Evolutionary conservation across 257 asterid genomes (phyloP), one percentile per base, ranked within the genome.

Genomic region (Forsythia viridissima): DNA sequence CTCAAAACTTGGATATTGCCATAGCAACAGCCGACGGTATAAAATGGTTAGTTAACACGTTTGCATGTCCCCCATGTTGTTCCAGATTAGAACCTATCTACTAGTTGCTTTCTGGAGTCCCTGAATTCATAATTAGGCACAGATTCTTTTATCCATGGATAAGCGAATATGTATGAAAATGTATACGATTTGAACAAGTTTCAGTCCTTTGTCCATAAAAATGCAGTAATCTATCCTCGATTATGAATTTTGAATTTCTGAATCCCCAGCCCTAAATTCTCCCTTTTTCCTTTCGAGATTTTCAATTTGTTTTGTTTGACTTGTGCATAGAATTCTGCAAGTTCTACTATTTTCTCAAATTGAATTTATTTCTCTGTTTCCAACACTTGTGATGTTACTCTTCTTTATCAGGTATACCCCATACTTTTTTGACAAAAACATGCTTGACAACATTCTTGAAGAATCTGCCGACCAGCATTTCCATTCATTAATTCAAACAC

Each of bases 381-480:
- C 61, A 80, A 70, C 42, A 71, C 82, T 76, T 70, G 40, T 46
- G 73, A 39, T 51, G 70, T 69, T 80, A 44, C 46, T 67, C 39
- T 9, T 30, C 71, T 80, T 59, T 74, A 76, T 86, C 85, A 95
- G 99, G 98, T 95, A 95, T 71, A 92, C 98, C 70, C 99, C 99
- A 3, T 95, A 90, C 82, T 95, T 94, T 86, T 94, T 95, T 81
- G 94, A 95, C 84, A 95, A 95, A 88, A 90, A 74, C 80, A 89
- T 90, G 93, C 85, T 95, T 63, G 99, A 95, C 80, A 89, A 83
- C 90, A 93, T 94, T 81, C 98, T 94, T 77, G 97, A 95, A 86
- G 97, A 95, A 43, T 92, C 99, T 4, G 95, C 85, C 73, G 99
- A 95, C 83, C 96, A 95, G 72, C 98, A 95, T 83, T 95, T 95